Evolutionary conservation across 306 rosid species (phyloP).

Genomic region (Rosa persica): DNA sequence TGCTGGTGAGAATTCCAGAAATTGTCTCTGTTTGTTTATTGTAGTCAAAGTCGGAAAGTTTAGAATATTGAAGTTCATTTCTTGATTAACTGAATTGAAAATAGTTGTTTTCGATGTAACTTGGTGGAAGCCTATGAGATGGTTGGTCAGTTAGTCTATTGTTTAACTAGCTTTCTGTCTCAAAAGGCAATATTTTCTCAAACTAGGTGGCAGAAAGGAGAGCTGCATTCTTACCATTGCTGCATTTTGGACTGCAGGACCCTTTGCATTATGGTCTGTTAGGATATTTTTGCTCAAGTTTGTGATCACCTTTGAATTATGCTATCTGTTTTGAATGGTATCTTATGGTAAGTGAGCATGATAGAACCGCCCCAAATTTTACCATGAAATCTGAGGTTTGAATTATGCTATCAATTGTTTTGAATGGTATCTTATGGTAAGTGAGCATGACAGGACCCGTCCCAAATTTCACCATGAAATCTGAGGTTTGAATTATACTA

Average conservation of each 20-base stretch:
- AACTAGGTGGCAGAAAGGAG: not conserved
- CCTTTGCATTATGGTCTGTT: no score
- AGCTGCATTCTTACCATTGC: slow-evolving; percentile 7
- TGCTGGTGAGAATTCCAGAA: not conserved
- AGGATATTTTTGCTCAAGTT: no score
- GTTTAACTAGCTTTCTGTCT: not conserved
- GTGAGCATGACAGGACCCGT: no score
- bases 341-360: no score
- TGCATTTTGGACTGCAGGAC: not conserved
- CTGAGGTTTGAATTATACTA: no score
- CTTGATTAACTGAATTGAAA: not conserved
- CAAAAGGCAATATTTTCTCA: not conserved
- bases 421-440: no score
- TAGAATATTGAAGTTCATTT: not conserved
- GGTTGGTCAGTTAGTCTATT: not conserved
- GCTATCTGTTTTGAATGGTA: no score
- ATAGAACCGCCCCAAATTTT: no score
- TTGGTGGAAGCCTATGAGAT: not conserved
- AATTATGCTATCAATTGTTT: no score
- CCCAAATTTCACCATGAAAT: no score
- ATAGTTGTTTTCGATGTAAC: not conserved
- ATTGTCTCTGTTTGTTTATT: not conserved
- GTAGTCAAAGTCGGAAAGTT: not conserved
- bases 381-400: no score
- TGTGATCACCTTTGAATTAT: no score